phyloP scores from a whole-genome alignment of 352 stramenopile species.

The Phytophthora chlamydospora region DNA sequence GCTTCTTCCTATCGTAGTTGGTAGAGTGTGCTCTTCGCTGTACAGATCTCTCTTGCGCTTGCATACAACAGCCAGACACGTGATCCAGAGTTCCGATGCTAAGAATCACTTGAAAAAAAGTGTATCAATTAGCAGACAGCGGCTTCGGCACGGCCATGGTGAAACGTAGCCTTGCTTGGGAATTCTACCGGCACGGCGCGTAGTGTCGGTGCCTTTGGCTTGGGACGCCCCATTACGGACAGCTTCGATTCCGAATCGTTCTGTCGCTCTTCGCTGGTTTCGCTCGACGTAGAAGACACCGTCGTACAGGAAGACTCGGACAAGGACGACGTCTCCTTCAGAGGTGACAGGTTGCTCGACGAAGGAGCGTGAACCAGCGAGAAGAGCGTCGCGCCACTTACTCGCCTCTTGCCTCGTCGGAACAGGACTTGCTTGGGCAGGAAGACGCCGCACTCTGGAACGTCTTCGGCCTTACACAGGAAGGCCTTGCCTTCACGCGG shows the following conservation, averaged over 20 bases:
- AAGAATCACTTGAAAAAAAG: constrained; percentile 5
- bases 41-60: constrained; percentile 17
- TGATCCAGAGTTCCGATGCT: constrained; percentile 22
- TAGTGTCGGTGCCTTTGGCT: constrained; percentile 27
- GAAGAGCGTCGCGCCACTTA: constrained; percentile 33
- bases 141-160: constrained; percentile 28
- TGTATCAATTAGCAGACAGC: constrained; percentile 19
- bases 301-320: constrained; percentile 19
- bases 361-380: constrained; percentile 40
- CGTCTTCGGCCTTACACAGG: constrained; percentile 17
- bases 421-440: constrained; percentile 48
- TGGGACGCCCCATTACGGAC: constrained; percentile 1
- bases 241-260: constrained; percentile 2
- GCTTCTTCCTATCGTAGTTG: not conserved
- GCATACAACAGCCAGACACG: constrained; percentile 17
- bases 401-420: constrained; percentile 32
- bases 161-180: constrained; percentile 38
- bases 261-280: constrained; percentile 22
- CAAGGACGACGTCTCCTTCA: constrained; percentile 20
- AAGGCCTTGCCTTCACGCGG: constrained; percentile 15
- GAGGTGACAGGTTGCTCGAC: constrained; percentile 7
- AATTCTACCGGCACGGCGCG: constrained; percentile 34
- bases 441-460: constrained; percentile 32
- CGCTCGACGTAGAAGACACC: constrained; percentile 10
- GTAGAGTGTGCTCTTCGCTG: constrained; percentile 2